Percentiles rank a stretch among this genome's conserved stretches.
These are phyloP conservation scores for Helenozyma rhizophorensis DNA, from an alignment of 805 yeast species.

Conservation along the genomic window DNA sequence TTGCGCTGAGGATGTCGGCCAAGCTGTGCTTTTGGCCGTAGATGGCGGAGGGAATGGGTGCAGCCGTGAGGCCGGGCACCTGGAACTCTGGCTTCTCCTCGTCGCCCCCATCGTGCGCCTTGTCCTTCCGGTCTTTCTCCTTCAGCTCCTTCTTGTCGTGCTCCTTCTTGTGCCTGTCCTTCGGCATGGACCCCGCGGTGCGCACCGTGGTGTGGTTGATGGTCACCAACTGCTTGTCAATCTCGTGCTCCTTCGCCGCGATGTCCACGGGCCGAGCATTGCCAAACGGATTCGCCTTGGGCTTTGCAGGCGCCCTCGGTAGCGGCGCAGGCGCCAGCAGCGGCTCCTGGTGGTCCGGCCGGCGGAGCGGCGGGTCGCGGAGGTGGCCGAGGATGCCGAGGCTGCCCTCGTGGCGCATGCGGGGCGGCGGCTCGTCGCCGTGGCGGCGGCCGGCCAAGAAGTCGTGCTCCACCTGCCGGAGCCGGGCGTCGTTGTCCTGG, in stretches of 20 bases:
- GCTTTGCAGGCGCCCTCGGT: conserved; percentile 12
- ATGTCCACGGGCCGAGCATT: conserved; percentile 83
- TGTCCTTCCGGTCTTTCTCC: too few relatives aligned
- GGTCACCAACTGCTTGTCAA: conserved; percentile 39
- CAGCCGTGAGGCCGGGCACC: conserved; percentile 10
- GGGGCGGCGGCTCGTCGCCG: not conserved
- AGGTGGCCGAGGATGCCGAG: too few relatives aligned
- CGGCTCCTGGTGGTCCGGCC: too few relatives aligned
- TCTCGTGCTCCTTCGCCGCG: conserved; percentile 56
- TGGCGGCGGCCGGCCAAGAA: conserved; percentile 10
- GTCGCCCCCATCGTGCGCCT: conserved; percentile 7
- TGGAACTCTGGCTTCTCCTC: conserved; percentile 1
- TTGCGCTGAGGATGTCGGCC: conserved; percentile 35
- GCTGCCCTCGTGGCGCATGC: not conserved
- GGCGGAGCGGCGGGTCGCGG: too few relatives aligned
- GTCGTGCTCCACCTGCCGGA: conserved; percentile 29
- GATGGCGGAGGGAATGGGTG: conserved; percentile 17
- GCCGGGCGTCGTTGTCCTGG: conserved; percentile 28
- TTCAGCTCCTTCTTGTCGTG: conserved; percentile 11
- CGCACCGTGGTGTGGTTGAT: conserved; percentile 31
- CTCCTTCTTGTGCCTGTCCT: too few relatives aligned
- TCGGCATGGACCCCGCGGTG: conserved; percentile 12
- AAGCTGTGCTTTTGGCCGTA: conserved; percentile 30
- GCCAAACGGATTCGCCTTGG: conserved; percentile 72
- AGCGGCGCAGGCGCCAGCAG: too few relatives aligned